phyloP scores from a whole-genome alignment of 805 yeast species.

The Kazachstania taianensis region DNA sequence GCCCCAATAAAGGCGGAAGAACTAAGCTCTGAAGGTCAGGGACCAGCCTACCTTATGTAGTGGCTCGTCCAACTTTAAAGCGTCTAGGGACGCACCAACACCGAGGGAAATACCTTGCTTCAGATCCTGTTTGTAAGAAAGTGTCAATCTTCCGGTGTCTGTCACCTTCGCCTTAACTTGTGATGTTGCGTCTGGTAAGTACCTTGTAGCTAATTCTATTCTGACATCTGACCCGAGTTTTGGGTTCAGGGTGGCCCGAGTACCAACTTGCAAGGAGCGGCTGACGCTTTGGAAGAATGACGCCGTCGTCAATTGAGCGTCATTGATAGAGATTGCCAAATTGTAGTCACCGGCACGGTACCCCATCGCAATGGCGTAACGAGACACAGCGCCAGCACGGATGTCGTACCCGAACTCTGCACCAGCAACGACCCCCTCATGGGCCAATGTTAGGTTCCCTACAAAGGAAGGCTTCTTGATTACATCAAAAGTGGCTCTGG shows the following conservation, averaged over 20 bases:
- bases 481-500: constrained; percentile 69
- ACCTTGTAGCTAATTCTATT: constrained; percentile 93
- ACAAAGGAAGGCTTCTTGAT: constrained; percentile 92
- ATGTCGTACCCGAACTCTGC: constrained; percentile 96
- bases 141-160: constrained; percentile 88
- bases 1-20: no score
- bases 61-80: constrained; percentile 88
- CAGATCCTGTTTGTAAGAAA: constrained; percentile 88
- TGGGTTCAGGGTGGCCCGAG: constrained; percentile 93
- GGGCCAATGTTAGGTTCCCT: constrained; percentile 91
- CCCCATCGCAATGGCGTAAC: constrained; percentile 89
- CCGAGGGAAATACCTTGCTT: constrained; percentile 96
- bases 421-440: constrained; percentile 94
- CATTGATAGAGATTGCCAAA: constrained; percentile 59
- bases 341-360: constrained; percentile 84
- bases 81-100: constrained; percentile 93
- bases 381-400: constrained; percentile 82
- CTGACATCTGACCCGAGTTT: constrained; percentile 54
- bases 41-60: constrained; percentile 98
- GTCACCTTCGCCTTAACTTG: constrained; percentile 95
- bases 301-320: constrained; percentile 83
- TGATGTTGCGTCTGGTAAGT: constrained; percentile 76
- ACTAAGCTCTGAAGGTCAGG: constrained; percentile 70
- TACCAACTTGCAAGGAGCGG: constrained; percentile 90
- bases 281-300: constrained; percentile 95